These are phyloP conservation scores for Talaromyces funiculosus DNA, from an alignment of 2,329 filamentous ascomycete species.

Conservation along the genomic window DNA sequence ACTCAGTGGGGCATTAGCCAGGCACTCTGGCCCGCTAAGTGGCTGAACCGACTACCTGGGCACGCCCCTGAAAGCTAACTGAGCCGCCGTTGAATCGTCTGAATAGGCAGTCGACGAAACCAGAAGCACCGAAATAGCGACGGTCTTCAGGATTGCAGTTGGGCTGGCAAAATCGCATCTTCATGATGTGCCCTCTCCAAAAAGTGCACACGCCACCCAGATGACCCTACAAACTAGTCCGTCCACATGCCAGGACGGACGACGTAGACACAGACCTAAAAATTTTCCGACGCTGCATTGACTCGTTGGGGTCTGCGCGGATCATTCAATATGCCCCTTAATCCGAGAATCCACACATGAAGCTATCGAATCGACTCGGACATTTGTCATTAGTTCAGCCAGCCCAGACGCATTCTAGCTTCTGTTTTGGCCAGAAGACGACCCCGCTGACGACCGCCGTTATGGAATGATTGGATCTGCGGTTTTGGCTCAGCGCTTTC, in stretches of 20 bases:
- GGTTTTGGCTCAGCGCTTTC: not conserved
- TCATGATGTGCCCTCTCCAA: too few species aligned
- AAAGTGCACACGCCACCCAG: not conserved
- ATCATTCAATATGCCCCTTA: not conserved
- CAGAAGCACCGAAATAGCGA: too few species aligned
- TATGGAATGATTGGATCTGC: not conserved
- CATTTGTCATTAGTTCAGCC: slow-evolving; percentile 6
- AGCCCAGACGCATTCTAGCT: not conserved
- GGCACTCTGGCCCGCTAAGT: not conserved
- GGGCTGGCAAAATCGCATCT: too few species aligned
- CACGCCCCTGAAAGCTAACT: slow-evolving; percentile 2
- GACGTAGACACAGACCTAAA: not conserved
- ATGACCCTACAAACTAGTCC: not conserved
- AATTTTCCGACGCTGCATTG: not conserved
- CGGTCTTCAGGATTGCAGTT: too few species aligned
- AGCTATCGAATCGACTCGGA: slow-evolving; percentile 10
- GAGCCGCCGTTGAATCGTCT: not conserved
- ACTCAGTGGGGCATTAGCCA: not conserved
- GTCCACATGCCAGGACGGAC: not conserved
- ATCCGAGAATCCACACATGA: not conserved
- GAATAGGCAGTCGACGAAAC: too few species aligned
- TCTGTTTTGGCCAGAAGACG: not conserved
- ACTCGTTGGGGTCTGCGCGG: not conserved
- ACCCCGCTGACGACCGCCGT: not conserved
- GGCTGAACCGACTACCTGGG: not conserved